Conservation (phyloP, 495 filamentous ascomycete species). For the Penicillium coprophilum region DNA sequence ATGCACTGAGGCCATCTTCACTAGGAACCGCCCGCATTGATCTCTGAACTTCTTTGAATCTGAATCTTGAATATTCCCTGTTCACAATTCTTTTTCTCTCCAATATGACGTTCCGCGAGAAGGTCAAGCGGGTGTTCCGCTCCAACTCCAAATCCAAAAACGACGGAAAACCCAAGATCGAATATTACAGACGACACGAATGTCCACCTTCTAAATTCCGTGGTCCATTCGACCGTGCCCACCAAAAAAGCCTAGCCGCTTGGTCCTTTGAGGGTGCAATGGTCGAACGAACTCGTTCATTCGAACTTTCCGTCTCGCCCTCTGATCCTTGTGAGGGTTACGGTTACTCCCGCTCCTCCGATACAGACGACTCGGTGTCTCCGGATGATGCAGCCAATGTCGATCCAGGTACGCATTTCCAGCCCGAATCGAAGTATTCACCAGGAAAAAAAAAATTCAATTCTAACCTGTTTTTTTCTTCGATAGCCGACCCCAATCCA, state of each 20-base stretch:
- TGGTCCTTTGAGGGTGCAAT: slow-evolving; percentile 49
- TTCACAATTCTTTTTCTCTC: slow-evolving; percentile 2
- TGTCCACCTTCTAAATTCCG: slow-evolving; percentile 53
- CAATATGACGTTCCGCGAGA: slow-evolving; percentile 50
- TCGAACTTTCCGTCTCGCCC: slow-evolving; percentile 42
- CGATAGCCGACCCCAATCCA: slow-evolving; percentile 21
- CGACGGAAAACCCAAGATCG: slow-evolving; percentile 44
- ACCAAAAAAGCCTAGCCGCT: slow-evolving; percentile 49
- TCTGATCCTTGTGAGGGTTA: slow-evolving; percentile 32
- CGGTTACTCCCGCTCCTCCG: slow-evolving; percentile 14
- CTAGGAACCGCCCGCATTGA: slow-evolving; percentile 16
- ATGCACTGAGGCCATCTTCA: slow-evolving; percentile 29
- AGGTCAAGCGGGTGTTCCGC: slow-evolving; percentile 41
- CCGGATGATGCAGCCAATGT: slow-evolving; percentile 28
- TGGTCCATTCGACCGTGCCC: slow-evolving; percentile 52
- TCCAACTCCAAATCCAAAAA: slow-evolving; percentile 32
- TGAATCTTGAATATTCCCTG: slow-evolving; percentile 7
- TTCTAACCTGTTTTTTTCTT: slow-evolving; percentile 9
- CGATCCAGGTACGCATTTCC: slow-evolving; percentile 38
- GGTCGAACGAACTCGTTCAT: slow-evolving; percentile 36
- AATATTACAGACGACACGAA: slow-evolving; percentile 53
- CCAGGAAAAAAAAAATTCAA: not conserved
- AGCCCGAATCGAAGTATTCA: not conserved
- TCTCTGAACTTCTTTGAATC: slow-evolving; percentile 4
- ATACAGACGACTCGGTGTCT: slow-evolving; percentile 16